Percentiles rank a stretch among this genome's conserved stretches.
phyloP scores from a whole-genome alignment of 495 filamentous ascomycete genomes.

The Hypomontagnella monticulosa region DNA sequence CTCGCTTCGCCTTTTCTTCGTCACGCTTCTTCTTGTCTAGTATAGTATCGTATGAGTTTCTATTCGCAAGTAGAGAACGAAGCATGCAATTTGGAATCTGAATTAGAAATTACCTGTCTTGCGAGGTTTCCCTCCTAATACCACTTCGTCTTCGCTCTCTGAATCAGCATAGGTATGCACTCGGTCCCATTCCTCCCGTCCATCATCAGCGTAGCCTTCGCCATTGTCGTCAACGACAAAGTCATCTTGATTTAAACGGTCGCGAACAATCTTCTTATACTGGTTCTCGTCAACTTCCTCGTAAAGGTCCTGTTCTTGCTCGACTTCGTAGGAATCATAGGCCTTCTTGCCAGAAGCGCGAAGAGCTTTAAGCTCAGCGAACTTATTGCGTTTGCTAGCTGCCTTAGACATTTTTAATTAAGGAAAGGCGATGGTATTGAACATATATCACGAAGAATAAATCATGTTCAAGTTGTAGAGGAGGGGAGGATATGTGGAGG shows the following conservation, averaged over 20 bases:
- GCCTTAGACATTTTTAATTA: conserved; percentile 54
- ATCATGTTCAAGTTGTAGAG: conserved; percentile 22
- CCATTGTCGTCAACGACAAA: conserved; percentile 97
- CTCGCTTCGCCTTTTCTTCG: conserved; percentile 84
- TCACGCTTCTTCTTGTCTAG: conserved; percentile 87
- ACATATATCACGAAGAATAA: conserved; percentile 21
- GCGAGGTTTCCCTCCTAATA: conserved; percentile 65
- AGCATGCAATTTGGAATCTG: not conserved
- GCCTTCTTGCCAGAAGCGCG: conserved; percentile 90
- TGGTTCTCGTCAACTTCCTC: conserved; percentile 97
- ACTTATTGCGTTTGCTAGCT: conserved; percentile 56
- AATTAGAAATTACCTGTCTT: conserved; percentile 55
- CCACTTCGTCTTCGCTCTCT: conserved; percentile 76
- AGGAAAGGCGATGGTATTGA: conserved; percentile 7
- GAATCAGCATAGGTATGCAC: conserved; percentile 68
- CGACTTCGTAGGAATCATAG: conserved; percentile 86
- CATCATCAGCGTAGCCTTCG: conserved; percentile 94
- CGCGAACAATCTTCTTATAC: conserved; percentile 94
- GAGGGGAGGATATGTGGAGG: conserved; percentile 10
- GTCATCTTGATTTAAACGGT: conserved; percentile 91
- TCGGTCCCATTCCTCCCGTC: conserved; percentile 93
- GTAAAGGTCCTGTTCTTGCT: conserved; percentile 85
- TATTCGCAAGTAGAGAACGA: conserved; percentile 21
- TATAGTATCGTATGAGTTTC: too few relatives aligned
- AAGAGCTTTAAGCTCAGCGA: conserved; percentile 85